These are phyloP conservation scores for Elongisporangium prolatum DNA, from an alignment of 352 stramenopile species.

Conservation along the genomic window DNA sequence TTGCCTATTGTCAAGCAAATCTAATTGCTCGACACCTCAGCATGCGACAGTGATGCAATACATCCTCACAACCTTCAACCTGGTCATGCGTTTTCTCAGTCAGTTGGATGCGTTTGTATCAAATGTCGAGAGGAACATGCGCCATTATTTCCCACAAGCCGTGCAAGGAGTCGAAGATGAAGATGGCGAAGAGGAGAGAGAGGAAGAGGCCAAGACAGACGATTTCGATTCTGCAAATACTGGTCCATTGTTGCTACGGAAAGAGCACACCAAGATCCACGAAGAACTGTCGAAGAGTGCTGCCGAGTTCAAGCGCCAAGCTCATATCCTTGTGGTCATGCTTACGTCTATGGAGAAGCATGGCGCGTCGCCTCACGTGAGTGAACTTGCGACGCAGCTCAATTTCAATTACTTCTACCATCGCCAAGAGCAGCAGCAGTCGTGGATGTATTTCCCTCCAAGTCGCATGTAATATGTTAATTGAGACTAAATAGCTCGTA, in stretches of 20 bases:
- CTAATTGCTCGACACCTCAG: no score
- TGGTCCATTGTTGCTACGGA: slow-evolving; percentile 1
- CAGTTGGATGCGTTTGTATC: slow-evolving; percentile 50
- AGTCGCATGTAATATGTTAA: not conserved
- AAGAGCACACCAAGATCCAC: slow-evolving; percentile 13
- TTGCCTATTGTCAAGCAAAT: no score
- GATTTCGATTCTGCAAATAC: not conserved
- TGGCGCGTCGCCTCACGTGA: slow-evolving; percentile 59
- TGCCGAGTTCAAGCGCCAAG: slow-evolving; percentile 56
- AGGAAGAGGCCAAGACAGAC: slow-evolving; percentile 1
- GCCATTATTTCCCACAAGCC: slow-evolving; percentile 22
- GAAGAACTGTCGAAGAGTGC: slow-evolving; percentile 35
- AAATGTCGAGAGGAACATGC: slow-evolving; percentile 38
- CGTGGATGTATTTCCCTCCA: not conserved
- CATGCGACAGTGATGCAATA: slow-evolving; percentile 62
- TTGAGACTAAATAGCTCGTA: not conserved
- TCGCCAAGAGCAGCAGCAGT: slow-evolving; percentile 16
- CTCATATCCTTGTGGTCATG: slow-evolving; percentile 67
- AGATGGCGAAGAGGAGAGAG: not conserved
- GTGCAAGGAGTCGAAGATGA: not conserved
- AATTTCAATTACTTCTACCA: slow-evolving; percentile 81
- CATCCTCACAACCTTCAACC: slow-evolving; percentile 69
- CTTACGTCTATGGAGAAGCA: slow-evolving; percentile 72
- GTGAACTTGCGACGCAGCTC: slow-evolving; percentile 59
- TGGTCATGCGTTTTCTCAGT: slow-evolving; percentile 58